Base-by-base conservation (phyloP, 139 green algal genomes). In the Chlorella sp. region DNA sequence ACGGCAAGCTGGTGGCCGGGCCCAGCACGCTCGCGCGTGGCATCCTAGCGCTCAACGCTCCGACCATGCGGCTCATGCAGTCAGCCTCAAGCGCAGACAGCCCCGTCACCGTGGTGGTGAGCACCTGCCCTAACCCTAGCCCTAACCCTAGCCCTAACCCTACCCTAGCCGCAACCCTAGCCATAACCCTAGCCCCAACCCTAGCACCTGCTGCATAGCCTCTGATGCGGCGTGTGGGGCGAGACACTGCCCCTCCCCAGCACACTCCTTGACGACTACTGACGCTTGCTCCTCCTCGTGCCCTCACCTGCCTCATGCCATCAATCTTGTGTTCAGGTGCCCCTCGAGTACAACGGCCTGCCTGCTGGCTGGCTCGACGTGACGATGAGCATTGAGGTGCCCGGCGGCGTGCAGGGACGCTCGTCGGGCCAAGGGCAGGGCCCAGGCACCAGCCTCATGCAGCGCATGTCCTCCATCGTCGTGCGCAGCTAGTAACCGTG, bases 1-100 rank as follows among this genome's bases (percentile, higher is more conserved):
- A 63, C 2, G 67, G 67, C 42, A 64, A 64, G 29, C 29, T 61
- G 14, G 35, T 63, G 29, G 27, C 24, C 27, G 32, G 63, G 5
- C 30, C 24, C 33, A 74, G 17, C 55, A 75, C 75, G 32, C 65
- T 83, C 29, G 78, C 73, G 23, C 73, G 78, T 1, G 73, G 78
- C 2, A 73, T 83, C 31, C 64, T 83, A 69, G 70, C 73, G 6
- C 78, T 83, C 23, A 49, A 62, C 5, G 62, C 72, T 2, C 71
- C 78, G 0, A 70, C 73, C 35, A 78, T 71, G 30, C 59, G 27
- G 31, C 35, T 77, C 32, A 30, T 73, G 27, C 75, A 80, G 62
- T 55, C 42, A 55, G 17, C 10, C 42, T 10, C 10, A 17, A 10
- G 10, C 42, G 42, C 10, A n/a, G n/a, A n/a, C n/a, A n/a, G n/a